phyloP scores from a whole-genome alignment of 768 basidiomycete genomes.

The Lentinula lateritia region DNA sequence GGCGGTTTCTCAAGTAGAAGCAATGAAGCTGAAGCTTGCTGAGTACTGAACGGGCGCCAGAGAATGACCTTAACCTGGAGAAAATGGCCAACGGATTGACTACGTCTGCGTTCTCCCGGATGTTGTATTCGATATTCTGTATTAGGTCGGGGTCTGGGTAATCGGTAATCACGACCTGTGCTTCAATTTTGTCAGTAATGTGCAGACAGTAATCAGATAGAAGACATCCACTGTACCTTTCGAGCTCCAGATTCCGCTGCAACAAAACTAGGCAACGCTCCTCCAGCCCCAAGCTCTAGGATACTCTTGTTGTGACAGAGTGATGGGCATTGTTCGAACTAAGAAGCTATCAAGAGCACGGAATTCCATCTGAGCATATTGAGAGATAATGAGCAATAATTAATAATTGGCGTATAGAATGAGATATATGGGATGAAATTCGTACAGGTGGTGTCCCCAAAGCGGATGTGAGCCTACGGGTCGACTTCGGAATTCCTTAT shows the following conservation, averaged over 20 bases:
- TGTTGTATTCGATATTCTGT: too few species aligned
- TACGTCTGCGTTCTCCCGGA: too few species aligned
- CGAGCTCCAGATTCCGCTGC: conserved; percentile 63
- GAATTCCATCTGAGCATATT: conserved; percentile 69
- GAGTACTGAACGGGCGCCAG: too few species aligned
- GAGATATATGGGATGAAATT: background rate
- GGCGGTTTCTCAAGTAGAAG: too few species aligned
- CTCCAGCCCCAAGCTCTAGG: conserved; percentile 81
- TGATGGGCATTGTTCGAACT: conserved; percentile 47
- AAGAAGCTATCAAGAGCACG: conserved; percentile 63
- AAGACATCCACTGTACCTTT: conserved; percentile 34
- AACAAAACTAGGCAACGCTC: conserved; percentile 81
- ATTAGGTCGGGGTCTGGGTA: too few species aligned
- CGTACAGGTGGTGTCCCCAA: conserved; percentile 78
- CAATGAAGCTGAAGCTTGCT: too few species aligned
- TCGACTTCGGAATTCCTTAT: conserved; percentile 49
- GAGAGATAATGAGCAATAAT: background rate
- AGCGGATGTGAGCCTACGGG: conserved; percentile 78
- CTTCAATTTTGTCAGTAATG: background rate
- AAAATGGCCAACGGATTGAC: too few species aligned
- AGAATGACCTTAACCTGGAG: too few species aligned
- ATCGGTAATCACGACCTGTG: too few species aligned
- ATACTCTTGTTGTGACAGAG: conserved; percentile 31
- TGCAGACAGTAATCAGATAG: background rate
- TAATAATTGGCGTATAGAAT: background rate